Percentiles rank a stretch among this genome's conserved stretches.
Evolutionary conservation across 2,329 filamentous ascomycete species (phyloP).

Genomic region (Aspergillus candidus): DNA sequence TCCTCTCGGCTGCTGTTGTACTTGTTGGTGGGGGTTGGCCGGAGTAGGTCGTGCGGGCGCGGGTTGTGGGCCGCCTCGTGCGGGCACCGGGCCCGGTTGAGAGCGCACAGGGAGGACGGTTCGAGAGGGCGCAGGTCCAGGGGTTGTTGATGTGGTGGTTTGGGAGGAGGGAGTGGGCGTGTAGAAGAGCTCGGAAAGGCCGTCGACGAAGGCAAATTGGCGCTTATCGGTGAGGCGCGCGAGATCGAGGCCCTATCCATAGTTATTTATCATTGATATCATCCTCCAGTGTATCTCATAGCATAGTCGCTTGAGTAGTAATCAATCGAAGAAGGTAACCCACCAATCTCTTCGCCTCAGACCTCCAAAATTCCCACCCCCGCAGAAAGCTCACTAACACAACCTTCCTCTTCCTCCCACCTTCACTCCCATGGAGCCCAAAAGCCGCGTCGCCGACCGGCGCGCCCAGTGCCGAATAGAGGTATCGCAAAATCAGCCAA

Average conservation of each 20-base stretch:
- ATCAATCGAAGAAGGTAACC: conserved; percentile 15
- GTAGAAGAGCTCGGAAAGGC: conserved; percentile 55
- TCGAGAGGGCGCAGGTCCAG: conserved; percentile 14
- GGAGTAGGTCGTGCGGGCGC: conserved; percentile 1
- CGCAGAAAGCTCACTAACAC: conserved; percentile 79
- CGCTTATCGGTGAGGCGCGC: conserved; percentile 52
- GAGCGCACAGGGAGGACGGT: conserved; percentile 25
- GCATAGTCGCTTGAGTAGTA: too few relatives aligned
- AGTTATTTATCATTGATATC: background rate
- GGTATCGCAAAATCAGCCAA: conserved; percentile 51
- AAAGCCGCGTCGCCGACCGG: conserved; percentile 12
- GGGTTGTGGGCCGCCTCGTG: conserved; percentile 14
- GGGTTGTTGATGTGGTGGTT: conserved; percentile 9
- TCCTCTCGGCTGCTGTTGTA: conserved; percentile 13
- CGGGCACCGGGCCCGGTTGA: conserved; percentile 18
- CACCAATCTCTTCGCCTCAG: conserved; percentile 63
- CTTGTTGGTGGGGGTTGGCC: conserved; percentile 1
- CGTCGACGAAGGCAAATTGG: conserved; percentile 69
- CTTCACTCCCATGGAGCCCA: conserved; percentile 19
- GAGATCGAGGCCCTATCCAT: conserved; percentile 61
- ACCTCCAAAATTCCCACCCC: conserved; percentile 71
- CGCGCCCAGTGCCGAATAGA: conserved; percentile 42
- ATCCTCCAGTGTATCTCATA: background rate
- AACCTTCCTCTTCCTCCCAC: conserved; percentile 46
- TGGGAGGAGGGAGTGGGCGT: conserved; percentile 11